Conservation (phyloP, 2,329 filamentous ascomycete species). For the Fonsecaea monophora region DNA sequence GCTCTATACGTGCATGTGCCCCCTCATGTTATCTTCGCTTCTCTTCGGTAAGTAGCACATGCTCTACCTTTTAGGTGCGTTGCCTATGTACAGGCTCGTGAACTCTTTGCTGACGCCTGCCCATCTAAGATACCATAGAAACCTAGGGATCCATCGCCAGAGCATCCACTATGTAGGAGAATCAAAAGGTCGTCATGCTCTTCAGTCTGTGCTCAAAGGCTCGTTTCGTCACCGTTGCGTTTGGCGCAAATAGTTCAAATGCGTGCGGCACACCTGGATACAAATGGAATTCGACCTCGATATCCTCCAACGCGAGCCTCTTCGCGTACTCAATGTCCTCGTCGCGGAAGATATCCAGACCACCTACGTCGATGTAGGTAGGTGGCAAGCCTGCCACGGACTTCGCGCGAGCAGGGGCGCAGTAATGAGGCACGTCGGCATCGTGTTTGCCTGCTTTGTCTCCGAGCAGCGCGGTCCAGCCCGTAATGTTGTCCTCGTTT, state of each 20-base stretch:
- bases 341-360: slow-evolving; percentile 54
- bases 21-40: neutral
- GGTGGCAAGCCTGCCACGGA: slow-evolving; percentile 48
- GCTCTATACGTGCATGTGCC: neutral
- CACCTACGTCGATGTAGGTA: slow-evolving; percentile 55
- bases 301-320: slow-evolving; percentile 51
- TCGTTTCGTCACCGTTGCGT: neutral
- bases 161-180: neutral
- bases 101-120: neutral
- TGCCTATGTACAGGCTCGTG: neutral
- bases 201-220: slow-evolving; percentile 34
- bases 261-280: slow-evolving; percentile 53
- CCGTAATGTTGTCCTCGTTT: slow-evolving; percentile 49
- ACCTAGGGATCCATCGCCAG: neutral
- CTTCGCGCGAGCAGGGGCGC: slow-evolving; percentile 49
- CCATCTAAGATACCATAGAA: neutral
- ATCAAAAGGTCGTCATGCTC: slow-evolving; percentile 26
- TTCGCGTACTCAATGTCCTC: slow-evolving; percentile 52
- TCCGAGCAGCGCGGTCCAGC: slow-evolving; percentile 51
- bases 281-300: slow-evolving; percentile 54
- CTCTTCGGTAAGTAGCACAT: neutral
- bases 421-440: slow-evolving; percentile 42
- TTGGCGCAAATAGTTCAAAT: slow-evolving; percentile 43
- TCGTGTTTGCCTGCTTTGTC: slow-evolving; percentile 40
- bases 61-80: neutral